These are phyloP conservation scores for Marchantia paleacea DNA, from an alignment of 225 moss, liverwort and hornwort species.

Conservation along the genomic window DNA sequence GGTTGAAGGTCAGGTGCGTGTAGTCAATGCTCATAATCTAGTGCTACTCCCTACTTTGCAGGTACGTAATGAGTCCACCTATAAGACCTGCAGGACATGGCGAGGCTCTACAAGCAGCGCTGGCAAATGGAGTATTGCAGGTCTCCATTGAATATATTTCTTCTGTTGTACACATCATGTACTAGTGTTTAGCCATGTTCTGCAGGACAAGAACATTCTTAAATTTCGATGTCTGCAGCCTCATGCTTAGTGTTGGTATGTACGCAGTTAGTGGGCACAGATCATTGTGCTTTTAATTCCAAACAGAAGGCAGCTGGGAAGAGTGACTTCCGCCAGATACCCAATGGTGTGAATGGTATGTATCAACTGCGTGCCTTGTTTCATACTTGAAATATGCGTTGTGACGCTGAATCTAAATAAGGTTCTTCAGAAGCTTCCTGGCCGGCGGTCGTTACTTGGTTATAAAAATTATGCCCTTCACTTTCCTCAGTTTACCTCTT, in stretches of 20 bases:
- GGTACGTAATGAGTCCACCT: conserved; percentile 98
- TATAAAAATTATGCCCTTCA: neutral
- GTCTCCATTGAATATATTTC: conserved; percentile 21
- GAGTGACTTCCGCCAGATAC: conserved; percentile 82
- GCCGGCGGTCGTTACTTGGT: no score
- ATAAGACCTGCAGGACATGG: conserved; percentile 80
- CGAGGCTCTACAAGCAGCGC: conserved; percentile 81
- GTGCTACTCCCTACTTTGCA: conserved; percentile 23
- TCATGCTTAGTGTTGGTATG: neutral
- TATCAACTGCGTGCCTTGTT: neutral
- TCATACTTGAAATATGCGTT: neutral
- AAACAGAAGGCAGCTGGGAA: conserved; percentile 83
- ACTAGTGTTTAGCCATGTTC: neutral
- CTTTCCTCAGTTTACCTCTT: neutral
- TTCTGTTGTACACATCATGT: neutral
- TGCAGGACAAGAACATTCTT: no score
- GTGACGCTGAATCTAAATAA: no score
- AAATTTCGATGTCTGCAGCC: neutral
- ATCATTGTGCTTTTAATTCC: conserved; percentile 93
- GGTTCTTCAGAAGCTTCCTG: no score
- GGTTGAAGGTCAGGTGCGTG: no score
- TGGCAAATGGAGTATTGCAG: conserved; percentile 87
- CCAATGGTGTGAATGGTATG: conserved; percentile 94
- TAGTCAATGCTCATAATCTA: no score
- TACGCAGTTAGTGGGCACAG: conserved; percentile 85